These are phyloP conservation scores for Westerdykella ornata DNA, from an alignment of 2,329 filamentous ascomycete species.

Conservation along the genomic window DNA sequence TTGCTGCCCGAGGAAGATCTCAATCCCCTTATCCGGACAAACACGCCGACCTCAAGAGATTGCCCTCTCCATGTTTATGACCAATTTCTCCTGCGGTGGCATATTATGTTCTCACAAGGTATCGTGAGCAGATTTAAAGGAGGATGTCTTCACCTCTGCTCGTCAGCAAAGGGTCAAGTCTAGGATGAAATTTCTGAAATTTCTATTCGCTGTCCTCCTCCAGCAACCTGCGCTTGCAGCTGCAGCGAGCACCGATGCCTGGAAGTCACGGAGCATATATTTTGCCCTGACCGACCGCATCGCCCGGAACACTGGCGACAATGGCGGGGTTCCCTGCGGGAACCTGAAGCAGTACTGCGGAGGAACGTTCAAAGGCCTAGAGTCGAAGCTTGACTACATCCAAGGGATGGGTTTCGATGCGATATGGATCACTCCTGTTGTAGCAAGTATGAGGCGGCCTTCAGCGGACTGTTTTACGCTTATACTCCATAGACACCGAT, in stretches of 20 bases:
- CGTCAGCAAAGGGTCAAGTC: neutral
- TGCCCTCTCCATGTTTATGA: too few relatives aligned
- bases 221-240: slow-evolving; percentile 14
- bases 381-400: slow-evolving; percentile 47
- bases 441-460: slow-evolving; percentile 21
- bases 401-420: slow-evolving; percentile 46
- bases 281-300: slow-evolving; percentile 34
- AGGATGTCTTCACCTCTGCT: too few relatives aligned
- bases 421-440: slow-evolving; percentile 42
- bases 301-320: slow-evolving; percentile 29
- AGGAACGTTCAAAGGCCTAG: slow-evolving; percentile 46
- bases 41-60: too few relatives aligned
- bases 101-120: too few relatives aligned
- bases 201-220: slow-evolving; percentile 12
- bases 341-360: slow-evolving; percentile 43
- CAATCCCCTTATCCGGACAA: too few relatives aligned
- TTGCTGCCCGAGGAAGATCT: too few relatives aligned
- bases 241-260: slow-evolving; percentile 28
- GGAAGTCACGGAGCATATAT: slow-evolving; percentile 36
- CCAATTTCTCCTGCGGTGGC: too few relatives aligned
- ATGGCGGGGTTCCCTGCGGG: slow-evolving; percentile 25
- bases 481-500: slow-evolving; percentile 33
- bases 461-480: neutral
- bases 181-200: slow-evolving; percentile 13
- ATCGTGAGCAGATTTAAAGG: too few relatives aligned